These are phyloP conservation scores for Cladosporium sp. DNA, from an alignment of 2,329 filamentous ascomycete species.

Conservation along the genomic window DNA sequence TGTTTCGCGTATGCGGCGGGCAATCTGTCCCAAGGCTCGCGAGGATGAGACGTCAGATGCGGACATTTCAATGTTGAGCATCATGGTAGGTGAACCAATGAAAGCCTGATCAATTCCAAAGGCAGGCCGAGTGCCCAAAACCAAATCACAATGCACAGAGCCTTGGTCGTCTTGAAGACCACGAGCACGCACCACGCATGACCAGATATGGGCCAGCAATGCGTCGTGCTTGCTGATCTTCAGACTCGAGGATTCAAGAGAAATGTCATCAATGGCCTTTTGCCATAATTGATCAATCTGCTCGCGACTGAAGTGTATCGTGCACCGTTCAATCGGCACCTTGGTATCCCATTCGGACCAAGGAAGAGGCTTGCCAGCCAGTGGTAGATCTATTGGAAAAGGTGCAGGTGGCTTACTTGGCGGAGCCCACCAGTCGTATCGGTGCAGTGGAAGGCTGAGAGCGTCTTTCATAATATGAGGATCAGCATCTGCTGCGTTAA, in stretches of 20 bases:
- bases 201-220: constrained; percentile 12
- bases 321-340: neutral
- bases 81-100: constrained; percentile 12
- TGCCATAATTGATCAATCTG: constrained; percentile 10
- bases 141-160: constrained; percentile 7
- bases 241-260: neutral
- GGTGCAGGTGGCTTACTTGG: constrained; percentile 3
- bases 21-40: neutral
- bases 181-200: constrained; percentile 11
- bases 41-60: constrained; percentile 4
- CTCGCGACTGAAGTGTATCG: constrained; percentile 4
- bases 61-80: constrained; percentile 12
- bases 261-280: neutral
- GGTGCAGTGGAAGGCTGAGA: constrained; percentile 6
- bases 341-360: constrained; percentile 3
- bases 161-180: neutral
- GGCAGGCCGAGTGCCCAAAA: constrained; percentile 5
- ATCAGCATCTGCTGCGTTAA: neutral
- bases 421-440: constrained; percentile 11
- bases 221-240: constrained; percentile 12
- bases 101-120: neutral
- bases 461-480: neutral
- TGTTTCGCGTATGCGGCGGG: constrained; percentile 1
- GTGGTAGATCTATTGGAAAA: neutral
- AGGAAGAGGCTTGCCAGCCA: neutral